Conservation (phyloP, 2,329 filamentous ascomycete species). For the Orbilia javanica region DNA sequence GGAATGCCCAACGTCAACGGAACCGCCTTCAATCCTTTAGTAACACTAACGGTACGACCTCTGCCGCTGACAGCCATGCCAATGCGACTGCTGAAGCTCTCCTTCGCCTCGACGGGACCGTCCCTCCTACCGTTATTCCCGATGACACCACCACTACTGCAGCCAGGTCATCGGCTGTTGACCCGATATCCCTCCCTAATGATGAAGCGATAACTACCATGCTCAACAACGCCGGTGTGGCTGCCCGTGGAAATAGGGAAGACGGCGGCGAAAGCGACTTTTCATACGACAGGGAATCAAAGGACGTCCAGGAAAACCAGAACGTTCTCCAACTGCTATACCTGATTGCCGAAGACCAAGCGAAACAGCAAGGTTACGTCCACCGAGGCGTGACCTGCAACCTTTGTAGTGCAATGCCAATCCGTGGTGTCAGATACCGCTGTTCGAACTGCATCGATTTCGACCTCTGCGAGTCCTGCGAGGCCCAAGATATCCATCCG, state of each 20-base stretch:
- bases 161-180: conserved; percentile 40
- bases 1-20: conserved; percentile 60
- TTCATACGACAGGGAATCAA: conserved; percentile 60
- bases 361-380: conserved; percentile 86
- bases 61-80: conserved; percentile 23
- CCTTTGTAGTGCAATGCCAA: conserved; percentile 85
- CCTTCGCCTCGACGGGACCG: conserved; percentile 40
- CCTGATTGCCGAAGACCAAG: conserved; percentile 74
- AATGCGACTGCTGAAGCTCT: conserved; percentile 41
- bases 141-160: conserved; percentile 24
- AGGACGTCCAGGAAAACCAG: conserved; percentile 61
- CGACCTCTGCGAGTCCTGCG: conserved; percentile 93
- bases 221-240: conserved; percentile 57
- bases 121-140: conserved; percentile 17
- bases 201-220: conserved; percentile 56
- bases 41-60: conserved; percentile 25
- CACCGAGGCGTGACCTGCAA: conserved; percentile 95
- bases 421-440: conserved; percentile 90
- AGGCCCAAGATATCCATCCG: conserved; percentile 77
- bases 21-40: conserved; percentile 53
- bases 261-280: conserved; percentile 60
- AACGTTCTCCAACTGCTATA: conserved; percentile 62
- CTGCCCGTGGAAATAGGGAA: conserved; percentile 56
- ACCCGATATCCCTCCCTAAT: conserved; percentile 53
- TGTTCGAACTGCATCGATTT: conserved; percentile 97